These are phyloP conservation scores for Neurospora discreta DNA, from an alignment of 495 filamentous ascomycete species.

Conservation along the genomic window DNA sequence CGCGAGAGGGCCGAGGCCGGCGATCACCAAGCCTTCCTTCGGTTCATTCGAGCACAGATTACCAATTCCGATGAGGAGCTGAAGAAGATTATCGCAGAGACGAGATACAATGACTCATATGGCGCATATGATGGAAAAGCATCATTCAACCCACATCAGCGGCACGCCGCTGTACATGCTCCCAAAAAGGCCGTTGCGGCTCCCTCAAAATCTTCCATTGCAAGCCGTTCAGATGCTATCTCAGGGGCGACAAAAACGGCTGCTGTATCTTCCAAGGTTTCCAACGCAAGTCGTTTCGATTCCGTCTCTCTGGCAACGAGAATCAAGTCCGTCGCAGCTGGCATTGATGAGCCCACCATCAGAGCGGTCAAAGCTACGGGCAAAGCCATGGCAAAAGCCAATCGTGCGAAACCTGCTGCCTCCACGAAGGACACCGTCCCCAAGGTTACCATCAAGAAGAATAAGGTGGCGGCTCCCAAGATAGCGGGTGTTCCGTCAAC, in stretches of 20 bases:
- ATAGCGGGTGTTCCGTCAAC: neutral
- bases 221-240: neutral
- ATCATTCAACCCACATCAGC: neutral
- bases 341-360: neutral
- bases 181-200: neutral
- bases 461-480: neutral
- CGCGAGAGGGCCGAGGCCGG: constrained; percentile 21
- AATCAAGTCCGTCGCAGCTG: neutral
- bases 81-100: constrained; percentile 56
- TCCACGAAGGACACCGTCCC: neutral
- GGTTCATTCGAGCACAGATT: constrained; percentile 77
- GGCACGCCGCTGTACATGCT: neutral
- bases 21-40: constrained; percentile 33
- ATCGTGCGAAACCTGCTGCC: neutral
- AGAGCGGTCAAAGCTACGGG: neutral
- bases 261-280: neutral
- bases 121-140: neutral
- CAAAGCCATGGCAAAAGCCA: neutral
- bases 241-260: neutral
- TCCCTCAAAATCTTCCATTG: neutral
- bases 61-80: constrained; percentile 64
- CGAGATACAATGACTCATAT: constrained; percentile 7
- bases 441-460: neutral
- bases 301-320: neutral
- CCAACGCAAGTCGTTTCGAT: neutral